phyloP scores from a whole-genome alignment of 106 monocot genomes.

The Allium cepa region DNA sequence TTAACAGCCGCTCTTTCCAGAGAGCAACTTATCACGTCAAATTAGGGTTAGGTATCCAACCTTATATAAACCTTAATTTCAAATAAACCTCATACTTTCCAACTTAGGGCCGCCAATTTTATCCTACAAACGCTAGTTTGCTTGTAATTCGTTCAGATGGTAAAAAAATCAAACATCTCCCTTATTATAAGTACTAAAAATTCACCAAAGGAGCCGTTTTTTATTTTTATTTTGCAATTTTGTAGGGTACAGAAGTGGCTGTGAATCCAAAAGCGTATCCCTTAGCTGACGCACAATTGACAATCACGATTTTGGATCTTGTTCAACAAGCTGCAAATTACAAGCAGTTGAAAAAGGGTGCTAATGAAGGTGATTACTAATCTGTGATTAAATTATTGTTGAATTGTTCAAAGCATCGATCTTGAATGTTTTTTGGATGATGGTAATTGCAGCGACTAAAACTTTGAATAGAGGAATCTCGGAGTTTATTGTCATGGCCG shows the following conservation, averaged over 20 bases:
- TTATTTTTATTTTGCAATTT: background rate
- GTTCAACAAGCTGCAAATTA: constrained; percentile 85
- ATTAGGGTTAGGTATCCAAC: no score
- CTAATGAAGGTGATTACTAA: constrained; percentile 61
- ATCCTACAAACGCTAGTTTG: no score
- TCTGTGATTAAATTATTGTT: no score
- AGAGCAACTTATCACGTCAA: no score
- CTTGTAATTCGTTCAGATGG: no score
- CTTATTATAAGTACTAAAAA: background rate
- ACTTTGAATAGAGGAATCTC: constrained; percentile 77
- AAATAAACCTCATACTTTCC: no score
- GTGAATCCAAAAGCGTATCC: constrained; percentile 96
- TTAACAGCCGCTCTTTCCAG: no score
- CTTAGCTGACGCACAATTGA: constrained; percentile 78
- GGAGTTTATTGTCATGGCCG: constrained; percentile 87
- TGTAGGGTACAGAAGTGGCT: constrained; percentile 33
- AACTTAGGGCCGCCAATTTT: no score
- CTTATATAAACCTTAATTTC: no score
- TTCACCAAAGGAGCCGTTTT: background rate
- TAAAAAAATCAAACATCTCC: no score
- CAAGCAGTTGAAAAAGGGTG: constrained; percentile 94
- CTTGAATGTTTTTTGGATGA: constrained; percentile 1
- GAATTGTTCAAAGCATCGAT: no score
- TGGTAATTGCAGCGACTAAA: constrained; percentile 53
- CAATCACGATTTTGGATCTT: constrained; percentile 79